These are phyloP conservation scores for Chlorella vulgaris DNA, from an alignment of 139 green algal species.

Conservation along the genomic window DNA sequence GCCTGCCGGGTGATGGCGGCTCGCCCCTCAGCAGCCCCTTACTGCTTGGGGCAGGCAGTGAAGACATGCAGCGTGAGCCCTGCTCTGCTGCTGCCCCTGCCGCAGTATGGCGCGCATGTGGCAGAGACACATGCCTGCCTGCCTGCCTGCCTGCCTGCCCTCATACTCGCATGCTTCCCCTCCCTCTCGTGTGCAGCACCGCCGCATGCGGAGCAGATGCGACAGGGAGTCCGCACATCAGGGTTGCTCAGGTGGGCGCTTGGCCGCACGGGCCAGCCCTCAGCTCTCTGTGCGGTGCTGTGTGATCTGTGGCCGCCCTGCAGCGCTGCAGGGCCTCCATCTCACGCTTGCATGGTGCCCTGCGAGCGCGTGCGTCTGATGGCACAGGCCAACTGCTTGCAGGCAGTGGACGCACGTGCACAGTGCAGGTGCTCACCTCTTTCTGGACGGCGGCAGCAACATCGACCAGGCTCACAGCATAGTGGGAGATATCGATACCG, in stretches of 20 bases:
- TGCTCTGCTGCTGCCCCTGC: no score
- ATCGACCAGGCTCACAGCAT: not conserved
- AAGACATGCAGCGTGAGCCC: no score
- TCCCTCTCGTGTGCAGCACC: not conserved
- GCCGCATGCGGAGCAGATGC: not conserved
- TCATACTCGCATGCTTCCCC: not conserved
- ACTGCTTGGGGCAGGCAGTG: not conserved
- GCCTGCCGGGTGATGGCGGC: not conserved
- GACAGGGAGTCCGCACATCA: not conserved
- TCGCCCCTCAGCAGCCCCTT: not conserved
- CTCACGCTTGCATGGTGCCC: no score
- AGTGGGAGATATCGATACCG: not conserved
- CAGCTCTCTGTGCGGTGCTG: no score
- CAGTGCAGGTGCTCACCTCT: not conserved
- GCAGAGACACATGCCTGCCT: no score
- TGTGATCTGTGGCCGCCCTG: not conserved
- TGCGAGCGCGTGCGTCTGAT: no score
- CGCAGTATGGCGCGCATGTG: no score
- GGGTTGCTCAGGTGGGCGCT: not conserved
- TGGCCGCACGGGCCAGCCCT: no score
- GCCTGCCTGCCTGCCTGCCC: no score
- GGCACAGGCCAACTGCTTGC: not conserved
- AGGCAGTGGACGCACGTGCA: not conserved
- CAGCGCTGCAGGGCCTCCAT: no score
- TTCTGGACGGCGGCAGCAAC: not conserved